phyloP scores from a whole-genome alignment of 768 basidiomycete species.

The Boletus rufocinnamomeus region DNA sequence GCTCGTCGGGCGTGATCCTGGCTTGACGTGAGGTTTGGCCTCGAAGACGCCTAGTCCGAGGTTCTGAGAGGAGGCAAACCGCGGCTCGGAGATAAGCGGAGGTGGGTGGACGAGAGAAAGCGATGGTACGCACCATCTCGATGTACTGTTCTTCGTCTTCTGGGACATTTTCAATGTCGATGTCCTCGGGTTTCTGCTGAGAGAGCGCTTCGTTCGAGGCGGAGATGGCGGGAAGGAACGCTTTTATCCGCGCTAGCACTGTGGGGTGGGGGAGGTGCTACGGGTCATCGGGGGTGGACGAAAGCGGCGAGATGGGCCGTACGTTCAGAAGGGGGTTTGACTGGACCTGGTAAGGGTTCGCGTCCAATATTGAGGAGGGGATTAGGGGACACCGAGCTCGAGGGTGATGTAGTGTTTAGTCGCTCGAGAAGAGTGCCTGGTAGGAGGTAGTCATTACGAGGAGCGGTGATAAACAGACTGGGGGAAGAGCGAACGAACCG shows the following conservation, averaged over 20 bases:
- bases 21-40: slow-evolving; percentile 28
- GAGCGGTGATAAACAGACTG: not conserved
- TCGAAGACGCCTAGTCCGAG: slow-evolving; percentile 67
- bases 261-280: not conserved
- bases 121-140: slow-evolving; percentile 54
- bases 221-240: slow-evolving; percentile 66
- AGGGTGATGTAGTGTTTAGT: slow-evolving; percentile 32
- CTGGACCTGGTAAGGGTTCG: slow-evolving; percentile 31
- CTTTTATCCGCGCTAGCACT: slow-evolving; percentile 68
- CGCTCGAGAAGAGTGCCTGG: slow-evolving; percentile 46
- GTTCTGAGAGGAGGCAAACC: slow-evolving; percentile 42
- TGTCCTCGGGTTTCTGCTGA: slow-evolving; percentile 51
- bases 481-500: slow-evolving; percentile 28
- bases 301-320: slow-evolving; percentile 24
- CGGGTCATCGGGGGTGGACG: slow-evolving; percentile 6
- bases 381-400: slow-evolving; percentile 15
- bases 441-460: not conserved
- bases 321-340: slow-evolving; percentile 53
- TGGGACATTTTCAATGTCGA: slow-evolving; percentile 70
- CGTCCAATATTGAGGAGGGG: slow-evolving; percentile 39
- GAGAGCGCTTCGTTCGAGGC: slow-evolving; percentile 61
- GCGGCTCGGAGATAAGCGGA: not conserved
- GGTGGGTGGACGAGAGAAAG: not conserved
- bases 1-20: slow-evolving; percentile 8
- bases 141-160: slow-evolving; percentile 54